Conservation (phyloP, 2,329 filamentous ascomycete species). For the Colletotrichum acutatum region DNA sequence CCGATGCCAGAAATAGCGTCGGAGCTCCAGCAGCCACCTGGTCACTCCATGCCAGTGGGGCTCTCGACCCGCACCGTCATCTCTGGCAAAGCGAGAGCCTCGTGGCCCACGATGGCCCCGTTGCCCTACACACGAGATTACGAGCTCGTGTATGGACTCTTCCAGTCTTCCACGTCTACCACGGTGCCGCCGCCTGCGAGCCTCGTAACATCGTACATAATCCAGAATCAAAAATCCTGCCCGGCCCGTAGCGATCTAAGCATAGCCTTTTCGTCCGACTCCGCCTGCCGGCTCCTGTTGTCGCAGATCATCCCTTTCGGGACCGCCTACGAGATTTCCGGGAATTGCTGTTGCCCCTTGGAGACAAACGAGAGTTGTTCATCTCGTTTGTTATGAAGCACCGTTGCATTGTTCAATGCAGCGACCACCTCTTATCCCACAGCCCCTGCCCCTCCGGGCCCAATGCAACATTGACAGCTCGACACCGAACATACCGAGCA, state of each 20-base stretch:
- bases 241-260: slow-evolving; percentile 1
- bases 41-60: slow-evolving; percentile 7
- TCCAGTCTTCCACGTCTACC: neutral
- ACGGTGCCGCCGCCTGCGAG: neutral
- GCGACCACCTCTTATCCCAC: slow-evolving; percentile 12
- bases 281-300: slow-evolving; percentile 21
- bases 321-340: slow-evolving; percentile 10
- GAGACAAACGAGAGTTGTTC: slow-evolving; percentile 18
- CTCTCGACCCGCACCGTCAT: slow-evolving; percentile 6
- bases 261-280: slow-evolving; percentile 23
- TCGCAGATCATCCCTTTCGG: slow-evolving; percentile 32
- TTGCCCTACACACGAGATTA: slow-evolving; percentile 29
- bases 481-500: neutral
- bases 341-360: slow-evolving; percentile 23
- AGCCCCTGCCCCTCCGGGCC: slow-evolving; percentile 7
- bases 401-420: slow-evolving; percentile 24
- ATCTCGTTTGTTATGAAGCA: slow-evolving; percentile 21
- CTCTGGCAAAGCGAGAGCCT: slow-evolving; percentile 17
- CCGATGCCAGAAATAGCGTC: slow-evolving; percentile 33
- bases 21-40: neutral
- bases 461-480: slow-evolving; percentile 16
- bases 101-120: slow-evolving; percentile 14
- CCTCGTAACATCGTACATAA: neutral
- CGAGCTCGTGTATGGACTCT: slow-evolving; percentile 4
- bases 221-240: neutral